Evolutionary conservation across 179 eudicot species (phyloP), one percentile per base, ranked within the genome.

Genomic region (Silene noctiflora): DNA sequence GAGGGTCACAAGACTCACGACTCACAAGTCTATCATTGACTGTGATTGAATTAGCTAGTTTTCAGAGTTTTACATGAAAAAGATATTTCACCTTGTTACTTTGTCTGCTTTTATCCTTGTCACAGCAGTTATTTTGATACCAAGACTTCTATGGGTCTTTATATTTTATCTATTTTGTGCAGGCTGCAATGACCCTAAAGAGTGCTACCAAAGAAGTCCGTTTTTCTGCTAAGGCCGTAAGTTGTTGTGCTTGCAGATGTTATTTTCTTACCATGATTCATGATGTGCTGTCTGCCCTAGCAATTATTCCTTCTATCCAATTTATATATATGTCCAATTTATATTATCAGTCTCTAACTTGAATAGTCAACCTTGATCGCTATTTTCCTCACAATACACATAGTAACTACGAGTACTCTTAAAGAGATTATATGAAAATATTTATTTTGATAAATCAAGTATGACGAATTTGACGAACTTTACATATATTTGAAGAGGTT

Each of bases 161-260:
- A 29, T 75, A 63, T 55, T 48, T 69, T 80, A 62, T 19, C 72
- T 55, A n/a, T 17, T 17, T 81, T 12, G 39, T 84, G 82, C 93
- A 93, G 98, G 59, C 90, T 64, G 86, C 76, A 69, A 77, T 77
- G 62, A 86, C 83, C 73, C 68, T 91, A 24, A 83, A 80, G 74
- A 74, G 60, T 78, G 79, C 53, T 73, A 75, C 71, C 80, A 93
- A 93, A 85, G 93, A 89, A 86, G 81, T 93, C 63, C 86, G 91
- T 16, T 73, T 93, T 85, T 76, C 89, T 77, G 79, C 73, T 58
- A 91, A 93, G 84, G 85, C 85, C 27, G 98, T 93, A 85, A 90
- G 97, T 80, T 77, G n/a, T 63, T 76, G 55, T 48, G 76, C 77
- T 67, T 65, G 75, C 63, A 39, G 31, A 22, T 48, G 33, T 6